Evolutionary conservation across 768 basidiomycete species (phyloP).

Genomic region (Tulasnella sp.): DNA sequence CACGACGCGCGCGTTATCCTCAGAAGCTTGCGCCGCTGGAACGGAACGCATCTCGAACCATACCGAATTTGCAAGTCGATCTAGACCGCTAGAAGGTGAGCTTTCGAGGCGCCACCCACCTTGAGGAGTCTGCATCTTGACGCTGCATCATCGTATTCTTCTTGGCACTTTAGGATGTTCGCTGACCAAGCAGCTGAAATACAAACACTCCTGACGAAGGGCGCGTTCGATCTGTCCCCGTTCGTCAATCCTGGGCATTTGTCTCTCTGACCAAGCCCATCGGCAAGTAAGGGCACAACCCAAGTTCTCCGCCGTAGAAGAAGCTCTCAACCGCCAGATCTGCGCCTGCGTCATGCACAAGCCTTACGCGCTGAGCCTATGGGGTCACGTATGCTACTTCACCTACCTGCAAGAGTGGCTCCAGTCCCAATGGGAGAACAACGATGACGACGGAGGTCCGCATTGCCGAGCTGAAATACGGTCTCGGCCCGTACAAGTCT

Average conservation of each 20-base stretch:
- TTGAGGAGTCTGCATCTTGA: no score
- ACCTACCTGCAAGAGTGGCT: conserved; percentile 20
- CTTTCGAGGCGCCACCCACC: no score
- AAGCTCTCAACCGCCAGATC: no score
- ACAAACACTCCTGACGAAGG: background rate
- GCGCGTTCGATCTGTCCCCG: background rate
- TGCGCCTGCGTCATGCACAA: no score
- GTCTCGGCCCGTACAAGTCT: conserved; percentile 10
- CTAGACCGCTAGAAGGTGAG: conserved; percentile 9
- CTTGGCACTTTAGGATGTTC: background rate
- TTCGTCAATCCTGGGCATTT: no score
- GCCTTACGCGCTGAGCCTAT: no score
- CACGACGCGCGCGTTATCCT: no score
- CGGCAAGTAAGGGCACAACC: background rate
- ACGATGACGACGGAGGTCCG: conserved; percentile 15
- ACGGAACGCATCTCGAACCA: background rate
- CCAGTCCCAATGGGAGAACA: background rate
- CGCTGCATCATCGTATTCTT: background rate
- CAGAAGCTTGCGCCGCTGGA: background rate
- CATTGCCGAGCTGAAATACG: conserved; percentile 20
- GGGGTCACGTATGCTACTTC: conserved; percentile 24
- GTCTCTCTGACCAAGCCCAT: background rate
- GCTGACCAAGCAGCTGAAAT: background rate
- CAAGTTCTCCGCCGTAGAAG: no score
- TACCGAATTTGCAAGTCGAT: no score